Evolutionary conservation across 1,139 yeast species (phyloP), one percentile per base, ranked within the genome.

Genomic region (Kazachstania sp.): DNA sequence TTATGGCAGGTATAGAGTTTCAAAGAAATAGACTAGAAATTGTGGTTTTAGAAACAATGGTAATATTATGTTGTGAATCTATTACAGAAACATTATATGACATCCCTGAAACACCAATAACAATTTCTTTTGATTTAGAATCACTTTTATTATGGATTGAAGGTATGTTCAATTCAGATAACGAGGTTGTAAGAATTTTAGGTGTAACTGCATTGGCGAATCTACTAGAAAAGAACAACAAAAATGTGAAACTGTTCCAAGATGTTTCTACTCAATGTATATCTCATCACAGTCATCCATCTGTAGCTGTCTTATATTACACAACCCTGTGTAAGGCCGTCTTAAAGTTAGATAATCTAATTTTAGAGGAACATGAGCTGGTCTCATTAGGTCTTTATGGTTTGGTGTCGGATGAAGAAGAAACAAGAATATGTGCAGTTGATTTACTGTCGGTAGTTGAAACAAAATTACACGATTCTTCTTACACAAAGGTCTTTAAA

Each of bases 11-110:
- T 4, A 72, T 92, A 51, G 97, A 92, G 60, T 75, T 90, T 40
- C 96, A 90, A 61, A 78, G 78, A 56, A 77, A 81, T 45, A 80
- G 83, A 32, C 67, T 90, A 13, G 90, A 87, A 55, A 69, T 75
- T 35, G 75, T 95, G 1, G 77, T 95, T 0, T 71, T 87, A 45
- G 83, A 87, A 52, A 81, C 95, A 42, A 86, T 94, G 95, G 86
- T 95, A 0, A 73, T 83, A 0, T 68, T 92, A 29, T 83, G 95
- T 54, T 76, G 81, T 2, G 84, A 86, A 23, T 74, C 79, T 5
- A 77, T 83, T 11, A 72, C 74, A 19, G 78, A 78, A 47, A 67
- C 71, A 1, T 69, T 78, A 36, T 70, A 75, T 11, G 74, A 73
- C 18, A 65, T 65, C 23, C 58, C 68, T 6, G 65, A 46, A 38